phyloP scores from a whole-genome alignment of 352 stramenopile genomes.

The Phytophthora megakarya region DNA sequence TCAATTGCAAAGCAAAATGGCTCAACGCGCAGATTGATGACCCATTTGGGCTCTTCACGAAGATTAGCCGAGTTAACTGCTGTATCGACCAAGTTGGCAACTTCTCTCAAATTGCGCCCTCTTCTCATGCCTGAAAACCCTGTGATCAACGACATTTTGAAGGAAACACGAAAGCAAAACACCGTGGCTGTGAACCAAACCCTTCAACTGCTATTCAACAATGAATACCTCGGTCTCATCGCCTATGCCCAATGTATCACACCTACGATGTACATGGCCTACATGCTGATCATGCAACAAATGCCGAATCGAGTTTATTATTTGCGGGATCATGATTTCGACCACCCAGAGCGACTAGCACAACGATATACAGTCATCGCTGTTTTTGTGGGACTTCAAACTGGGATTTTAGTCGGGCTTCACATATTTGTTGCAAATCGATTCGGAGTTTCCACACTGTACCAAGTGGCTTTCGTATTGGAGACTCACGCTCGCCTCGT shows the following conservation, averaged over 20 bases:
- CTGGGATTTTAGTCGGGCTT: slow-evolving; percentile 29
- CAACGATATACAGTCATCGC: slow-evolving; percentile 29
- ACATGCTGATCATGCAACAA: slow-evolving; percentile 26
- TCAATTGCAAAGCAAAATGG: neutral
- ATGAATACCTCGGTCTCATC: slow-evolving; percentile 47
- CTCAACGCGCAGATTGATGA: slow-evolving; percentile 3
- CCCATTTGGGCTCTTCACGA: slow-evolving; percentile 21
- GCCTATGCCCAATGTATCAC: slow-evolving; percentile 43
- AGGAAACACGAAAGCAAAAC: slow-evolving; percentile 40
- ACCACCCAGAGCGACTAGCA: slow-evolving; percentile 4
- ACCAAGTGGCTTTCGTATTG: slow-evolving; percentile 57
- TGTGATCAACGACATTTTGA: slow-evolving; percentile 35
- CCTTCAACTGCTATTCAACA: slow-evolving; percentile 48
- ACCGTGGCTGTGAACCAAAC: slow-evolving; percentile 43
- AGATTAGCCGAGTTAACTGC: slow-evolving; percentile 24
- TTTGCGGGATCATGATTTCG: slow-evolving; percentile 13
- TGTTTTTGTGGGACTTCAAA: slow-evolving; percentile 32
- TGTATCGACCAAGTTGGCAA: slow-evolving; percentile 15
- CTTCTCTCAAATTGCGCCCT: slow-evolving; percentile 19
- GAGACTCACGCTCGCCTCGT: slow-evolving; percentile 47
- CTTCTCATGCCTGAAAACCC: slow-evolving; percentile 26
- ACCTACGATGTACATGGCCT: slow-evolving; percentile 42
- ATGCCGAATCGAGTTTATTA: slow-evolving; percentile 39
- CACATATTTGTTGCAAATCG: slow-evolving; percentile 32
- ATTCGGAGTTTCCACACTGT: slow-evolving; percentile 39